Base-by-base conservation (phyloP, 176 grass and related monocot species). In the Pontederia paniculata region DNA sequence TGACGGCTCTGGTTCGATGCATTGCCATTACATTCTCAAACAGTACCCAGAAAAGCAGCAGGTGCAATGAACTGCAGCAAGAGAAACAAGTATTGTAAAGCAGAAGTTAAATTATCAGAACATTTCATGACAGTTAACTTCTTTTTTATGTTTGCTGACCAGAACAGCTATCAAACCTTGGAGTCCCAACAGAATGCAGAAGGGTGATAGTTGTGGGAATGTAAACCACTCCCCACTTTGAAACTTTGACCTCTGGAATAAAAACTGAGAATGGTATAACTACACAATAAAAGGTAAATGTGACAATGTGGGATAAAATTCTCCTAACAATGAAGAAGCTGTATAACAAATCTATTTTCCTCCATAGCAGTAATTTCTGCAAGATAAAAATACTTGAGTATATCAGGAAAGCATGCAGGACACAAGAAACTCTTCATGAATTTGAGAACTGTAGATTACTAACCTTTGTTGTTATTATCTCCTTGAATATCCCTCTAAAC, bases 21-120 rank as follows among this genome's bases (percentile, higher is more conserved):
- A 87, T 57, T 2, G 91, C 86, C 86, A 96, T 96, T 22, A 87
- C 91, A 76, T 96, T 96, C 79, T 96, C 91, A 55, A 86, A 89
- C 11, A 96, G 67, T 16, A 96, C 69, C 86, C 91, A 96, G 28
- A 97, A 72, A 10, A 89, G 69, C 43, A 96, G 76, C 37, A 96
- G 71, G 59, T 96, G 91, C 74, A 96, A 89, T 50, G 91, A 96
- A 55, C 91, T 96, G 70, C 4, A 81, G 52, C 23, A 53, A 25
- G 22, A 57, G 14, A 45, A 17, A 14, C 14, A 12, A 3, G 50
- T 4, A 43, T 59, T 37, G 28, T 9, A 62, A 70, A 51, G 4
- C 23, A 9, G 19, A 17, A 56, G 17, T 16, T 12, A 55, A 50
- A 41, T 17, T 17, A 18, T 73, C 20, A 49, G 53, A 13, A 41